These are phyloP conservation scores for Crithidia fasciculata DNA, from an alignment of 208 protist species.

Conservation along the genomic window DNA sequence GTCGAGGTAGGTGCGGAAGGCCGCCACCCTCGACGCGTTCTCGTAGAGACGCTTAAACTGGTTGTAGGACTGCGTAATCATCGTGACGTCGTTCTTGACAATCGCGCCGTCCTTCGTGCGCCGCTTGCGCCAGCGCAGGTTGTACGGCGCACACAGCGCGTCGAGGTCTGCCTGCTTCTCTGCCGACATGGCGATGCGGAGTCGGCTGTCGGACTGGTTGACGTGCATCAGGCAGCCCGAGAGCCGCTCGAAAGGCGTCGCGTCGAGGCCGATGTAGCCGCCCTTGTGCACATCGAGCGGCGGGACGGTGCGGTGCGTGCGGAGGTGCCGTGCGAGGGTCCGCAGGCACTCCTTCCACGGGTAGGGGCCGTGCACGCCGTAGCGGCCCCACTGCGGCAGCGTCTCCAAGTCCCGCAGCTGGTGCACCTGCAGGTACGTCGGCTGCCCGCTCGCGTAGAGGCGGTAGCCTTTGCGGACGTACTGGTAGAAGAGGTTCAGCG, in stretches of 20 bases:
- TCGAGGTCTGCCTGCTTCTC: constrained; percentile 68
- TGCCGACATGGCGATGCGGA: constrained; percentile 38
- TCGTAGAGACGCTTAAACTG: constrained; percentile 65
- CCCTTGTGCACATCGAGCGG: constrained; percentile 83
- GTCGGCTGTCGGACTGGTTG: constrained; percentile 71
- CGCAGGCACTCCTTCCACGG: constrained; percentile 76
- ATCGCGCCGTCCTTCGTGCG: constrained; percentile 47
- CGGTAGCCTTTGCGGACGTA: constrained; percentile 71
- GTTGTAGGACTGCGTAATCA: constrained; percentile 69
- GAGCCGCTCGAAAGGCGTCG: constrained; percentile 75
- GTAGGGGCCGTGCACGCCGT: constrained; percentile 77
- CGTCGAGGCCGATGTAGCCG: constrained; percentile 80
- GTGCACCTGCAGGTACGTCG: constrained; percentile 64
- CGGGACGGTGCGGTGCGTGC: constrained; percentile 30
- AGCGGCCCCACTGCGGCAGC: constrained; percentile 61
- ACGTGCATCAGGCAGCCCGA: constrained; percentile 75
- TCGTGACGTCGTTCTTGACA: constrained; percentile 49
- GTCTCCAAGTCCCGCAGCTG: constrained; percentile 79
- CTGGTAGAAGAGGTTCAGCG: constrained; percentile 76
- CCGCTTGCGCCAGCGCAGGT: constrained; percentile 67
- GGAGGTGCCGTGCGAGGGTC: constrained; percentile 48
- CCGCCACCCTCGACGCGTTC: constrained; percentile 17
- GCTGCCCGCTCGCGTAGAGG: constrained; percentile 43
- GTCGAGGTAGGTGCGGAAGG: constrained; percentile 61
- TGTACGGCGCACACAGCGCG: constrained; percentile 45